These are phyloP conservation scores for Physcomitrium patens DNA, from an alignment of 225 moss, liverwort and hornwort genomes.

Conservation along the genomic window DNA sequence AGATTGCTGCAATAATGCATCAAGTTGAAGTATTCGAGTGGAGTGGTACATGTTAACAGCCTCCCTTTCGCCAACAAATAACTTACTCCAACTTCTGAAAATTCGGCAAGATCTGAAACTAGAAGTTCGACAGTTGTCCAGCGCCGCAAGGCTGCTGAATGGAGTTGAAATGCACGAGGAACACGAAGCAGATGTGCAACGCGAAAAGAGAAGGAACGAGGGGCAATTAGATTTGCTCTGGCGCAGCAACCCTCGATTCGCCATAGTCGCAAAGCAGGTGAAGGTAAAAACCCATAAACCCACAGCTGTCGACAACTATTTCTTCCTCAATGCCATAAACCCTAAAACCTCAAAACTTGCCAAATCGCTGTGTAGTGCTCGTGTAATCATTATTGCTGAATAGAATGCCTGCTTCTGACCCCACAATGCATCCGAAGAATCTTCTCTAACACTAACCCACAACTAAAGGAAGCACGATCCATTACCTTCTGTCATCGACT, in stretches of 20 bases:
- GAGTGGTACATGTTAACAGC: not conserved
- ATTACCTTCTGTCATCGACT: not conserved
- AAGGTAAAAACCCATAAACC: not conserved
- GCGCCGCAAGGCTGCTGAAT: slow-evolving; percentile 4
- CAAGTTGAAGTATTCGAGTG: slow-evolving; percentile 2
- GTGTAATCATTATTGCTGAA: not conserved
- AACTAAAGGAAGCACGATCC: not conserved
- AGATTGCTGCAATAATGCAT: slow-evolving; percentile 1
- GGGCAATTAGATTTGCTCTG: not conserved
- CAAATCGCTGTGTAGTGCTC: not conserved
- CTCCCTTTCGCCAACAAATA: not conserved
- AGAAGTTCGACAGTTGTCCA: not conserved
- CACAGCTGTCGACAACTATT: not conserved
- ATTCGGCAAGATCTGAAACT: not conserved
- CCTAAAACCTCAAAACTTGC: slow-evolving; percentile 3
- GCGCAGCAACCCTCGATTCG: slow-evolving; percentile 11
- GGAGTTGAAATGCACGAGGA: not conserved
- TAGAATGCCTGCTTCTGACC: not conserved
- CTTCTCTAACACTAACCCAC: not conserved
- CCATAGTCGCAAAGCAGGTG: slow-evolving; percentile 13
- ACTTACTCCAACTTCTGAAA: not conserved
- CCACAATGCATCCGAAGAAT: not conserved
- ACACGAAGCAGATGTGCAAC: slow-evolving; percentile 6
- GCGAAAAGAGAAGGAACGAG: not conserved
- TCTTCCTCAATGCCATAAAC: slow-evolving; percentile 12